These are phyloP conservation scores for Hysterangium stoloniferum DNA, from an alignment of 768 basidiomycete genomes.

Conservation along the genomic window DNA sequence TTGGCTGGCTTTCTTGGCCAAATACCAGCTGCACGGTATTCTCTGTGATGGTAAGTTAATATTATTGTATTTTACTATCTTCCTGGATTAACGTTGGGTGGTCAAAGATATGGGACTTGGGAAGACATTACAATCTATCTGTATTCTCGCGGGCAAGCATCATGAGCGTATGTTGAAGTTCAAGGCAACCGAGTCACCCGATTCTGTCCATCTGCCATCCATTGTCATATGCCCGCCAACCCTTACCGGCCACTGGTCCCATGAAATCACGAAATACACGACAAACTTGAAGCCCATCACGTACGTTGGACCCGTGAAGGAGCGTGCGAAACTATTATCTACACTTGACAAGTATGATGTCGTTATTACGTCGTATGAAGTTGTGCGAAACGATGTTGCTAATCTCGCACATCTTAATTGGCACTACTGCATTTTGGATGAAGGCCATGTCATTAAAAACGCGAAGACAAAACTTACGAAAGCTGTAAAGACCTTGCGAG, in stretches of 20 bases:
- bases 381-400: constrained; percentile 88
- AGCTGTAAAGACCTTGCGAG: constrained; percentile 84
- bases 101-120: constrained; percentile 93
- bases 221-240: constrained; percentile 96
- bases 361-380: constrained; percentile 97
- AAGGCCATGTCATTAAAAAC: constrained; percentile 99
- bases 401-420: constrained; percentile 69
- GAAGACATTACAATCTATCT: constrained; percentile 96
- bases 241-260: constrained; percentile 97
- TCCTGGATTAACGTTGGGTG: constrained; percentile 2
- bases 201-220: constrained; percentile 82
- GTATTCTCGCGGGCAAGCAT: constrained; percentile 92
- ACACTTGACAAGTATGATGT: constrained; percentile 71
- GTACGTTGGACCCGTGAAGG: constrained; percentile 82
- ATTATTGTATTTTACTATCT: not conserved
- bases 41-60: constrained; percentile 80
- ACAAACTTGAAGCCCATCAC: constrained; percentile 77
- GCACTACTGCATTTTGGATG: constrained; percentile 96
- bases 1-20: constrained; percentile 97
- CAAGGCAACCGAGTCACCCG: constrained; percentile 58
- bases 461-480: constrained; percentile 96
- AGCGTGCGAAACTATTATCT: constrained; percentile 61
- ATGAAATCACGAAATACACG: constrained; percentile 91
- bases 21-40: constrained; percentile 96
- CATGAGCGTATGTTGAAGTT: constrained; percentile 71